These are phyloP conservation scores for Tetracladium maxilliforme DNA, from an alignment of 2,329 filamentous ascomycete species.

Conservation along the genomic window DNA sequence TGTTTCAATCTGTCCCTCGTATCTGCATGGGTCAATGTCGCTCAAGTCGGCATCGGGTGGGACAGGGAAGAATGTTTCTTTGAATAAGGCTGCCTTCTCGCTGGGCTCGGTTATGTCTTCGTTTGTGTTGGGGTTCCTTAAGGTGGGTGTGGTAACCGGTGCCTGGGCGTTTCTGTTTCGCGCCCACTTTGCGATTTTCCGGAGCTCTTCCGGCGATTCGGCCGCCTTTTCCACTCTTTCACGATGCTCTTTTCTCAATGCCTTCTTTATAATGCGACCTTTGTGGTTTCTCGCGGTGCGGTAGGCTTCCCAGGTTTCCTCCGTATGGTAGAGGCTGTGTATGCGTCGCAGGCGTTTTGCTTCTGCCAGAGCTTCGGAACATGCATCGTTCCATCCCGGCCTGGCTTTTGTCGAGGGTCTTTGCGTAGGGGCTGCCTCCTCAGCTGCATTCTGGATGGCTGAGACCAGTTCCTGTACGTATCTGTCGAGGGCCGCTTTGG, in stretches of 20 bases:
- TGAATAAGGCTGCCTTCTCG: slow-evolving; percentile 2
- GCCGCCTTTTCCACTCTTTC: too few species aligned
- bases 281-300: slow-evolving; percentile 4
- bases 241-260: too few species aligned
- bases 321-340: background rate
- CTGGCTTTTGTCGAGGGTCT: too few species aligned
- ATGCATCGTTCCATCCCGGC: slow-evolving; percentile 2
- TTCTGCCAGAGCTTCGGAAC: slow-evolving; percentile 2
- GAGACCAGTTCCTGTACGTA: too few species aligned
- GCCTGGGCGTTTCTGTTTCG: too few species aligned
- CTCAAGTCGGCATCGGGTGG: slow-evolving; percentile 5
- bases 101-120: background rate
- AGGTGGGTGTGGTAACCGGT: too few species aligned
- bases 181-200: too few species aligned
- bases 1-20: slow-evolving; percentile 3
- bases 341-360: slow-evolving; percentile 1
- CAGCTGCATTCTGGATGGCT: too few species aligned
- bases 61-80: slow-evolving; percentile 2
- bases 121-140: too few species aligned
- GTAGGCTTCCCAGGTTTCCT: slow-evolving; percentile 5
- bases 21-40: slow-evolving; percentile 4
- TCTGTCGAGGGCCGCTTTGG: too few species aligned
- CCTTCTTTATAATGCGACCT: slow-evolving; percentile 1
- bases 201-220: too few species aligned
- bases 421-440: too few species aligned